Evolutionary conservation across 768 basidiomycete genomes (phyloP).

Genomic region (Leccinellum rugosiceps): DNA sequence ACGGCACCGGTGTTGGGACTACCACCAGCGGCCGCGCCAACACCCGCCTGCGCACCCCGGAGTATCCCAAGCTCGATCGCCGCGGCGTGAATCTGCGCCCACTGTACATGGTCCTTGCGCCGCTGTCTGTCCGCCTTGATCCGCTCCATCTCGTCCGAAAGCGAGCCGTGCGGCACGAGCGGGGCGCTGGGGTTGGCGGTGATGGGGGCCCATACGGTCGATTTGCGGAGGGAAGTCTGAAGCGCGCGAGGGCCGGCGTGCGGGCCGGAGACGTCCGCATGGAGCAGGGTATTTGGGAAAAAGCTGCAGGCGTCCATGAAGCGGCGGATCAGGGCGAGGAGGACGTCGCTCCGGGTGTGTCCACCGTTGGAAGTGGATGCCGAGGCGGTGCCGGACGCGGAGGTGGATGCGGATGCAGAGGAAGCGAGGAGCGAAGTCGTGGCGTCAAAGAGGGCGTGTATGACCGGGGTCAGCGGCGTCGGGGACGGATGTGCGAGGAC

Average conservation of each 20-base stretch:
- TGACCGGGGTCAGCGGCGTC: constrained; percentile 47
- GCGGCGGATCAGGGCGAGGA: constrained; percentile 37
- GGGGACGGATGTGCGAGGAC: constrained; percentile 46
- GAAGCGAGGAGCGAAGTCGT: constrained; percentile 25
- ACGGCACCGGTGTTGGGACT: no score
- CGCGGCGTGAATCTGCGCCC: constrained; percentile 64
- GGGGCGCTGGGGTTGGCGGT: not conserved
- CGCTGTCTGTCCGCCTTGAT: constrained; percentile 58
- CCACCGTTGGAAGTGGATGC: constrained; percentile 17
- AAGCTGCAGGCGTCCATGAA: constrained; percentile 52
- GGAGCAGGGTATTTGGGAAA: constrained; percentile 45
- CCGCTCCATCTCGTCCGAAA: constrained; percentile 61
- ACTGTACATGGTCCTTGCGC: constrained; percentile 61
- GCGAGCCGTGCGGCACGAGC: constrained; percentile 28
- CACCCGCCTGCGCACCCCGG: not conserved
- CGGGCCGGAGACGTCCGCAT: constrained; percentile 55
- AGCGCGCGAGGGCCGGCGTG: constrained; percentile 55
- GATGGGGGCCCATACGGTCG: constrained; percentile 50
- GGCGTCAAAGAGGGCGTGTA: constrained; percentile 56
- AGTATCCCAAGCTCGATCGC: constrained; percentile 59
- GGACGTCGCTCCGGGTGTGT: constrained; percentile 9
- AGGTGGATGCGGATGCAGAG: constrained; percentile 26
- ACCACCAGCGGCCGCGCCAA: no score
- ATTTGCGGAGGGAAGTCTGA: constrained; percentile 56
- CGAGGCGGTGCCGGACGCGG: constrained; percentile 35